These are phyloP conservation scores for Chlorella variabilis DNA, from an alignment of 163 green algal genomes.

Conservation along the genomic window DNA sequence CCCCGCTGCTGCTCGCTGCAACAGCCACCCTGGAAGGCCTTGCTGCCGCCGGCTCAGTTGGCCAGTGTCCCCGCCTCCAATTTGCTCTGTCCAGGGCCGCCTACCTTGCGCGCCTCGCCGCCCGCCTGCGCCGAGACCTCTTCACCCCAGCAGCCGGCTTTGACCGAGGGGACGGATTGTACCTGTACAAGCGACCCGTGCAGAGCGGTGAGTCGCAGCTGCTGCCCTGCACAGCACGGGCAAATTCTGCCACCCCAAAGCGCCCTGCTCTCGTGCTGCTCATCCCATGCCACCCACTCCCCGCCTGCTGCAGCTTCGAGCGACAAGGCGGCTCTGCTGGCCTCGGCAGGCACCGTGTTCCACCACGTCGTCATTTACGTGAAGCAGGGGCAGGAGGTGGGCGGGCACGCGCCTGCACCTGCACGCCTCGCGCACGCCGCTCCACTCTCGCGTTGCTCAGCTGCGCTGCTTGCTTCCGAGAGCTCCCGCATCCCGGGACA, in stretches of 20 bases:
- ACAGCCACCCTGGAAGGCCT: no score
- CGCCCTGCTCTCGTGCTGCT: not conserved
- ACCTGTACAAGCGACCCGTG: slow-evolving; percentile 66
- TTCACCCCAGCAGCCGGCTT: slow-evolving; percentile 24
- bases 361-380: slow-evolving; percentile 61
- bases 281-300: not conserved
- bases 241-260: not conserved
- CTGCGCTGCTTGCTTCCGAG: no score
- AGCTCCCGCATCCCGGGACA: no score
- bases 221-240: not conserved
- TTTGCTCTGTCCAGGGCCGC: slow-evolving; percentile 9
- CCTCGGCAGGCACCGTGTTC: slow-evolving; percentile 58
- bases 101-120: slow-evolving; percentile 21
- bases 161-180: slow-evolving; percentile 51
- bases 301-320: not conserved
- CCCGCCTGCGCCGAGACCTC: not conserved
- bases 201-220: not conserved
- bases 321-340: slow-evolving; percentile 46
- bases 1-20: no score
- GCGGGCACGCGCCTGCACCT: not conserved
- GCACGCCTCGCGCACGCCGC: no score
- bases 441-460: no score
- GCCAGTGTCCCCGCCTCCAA: no score
- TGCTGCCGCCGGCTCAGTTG: no score
- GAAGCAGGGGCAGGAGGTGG: slow-evolving; percentile 39